Evolutionary conservation across 169 alveolate genomes (phyloP), one percentile per base, ranked within the genome.

Genomic region (Pseudocohnilembus persalinus): DNA sequence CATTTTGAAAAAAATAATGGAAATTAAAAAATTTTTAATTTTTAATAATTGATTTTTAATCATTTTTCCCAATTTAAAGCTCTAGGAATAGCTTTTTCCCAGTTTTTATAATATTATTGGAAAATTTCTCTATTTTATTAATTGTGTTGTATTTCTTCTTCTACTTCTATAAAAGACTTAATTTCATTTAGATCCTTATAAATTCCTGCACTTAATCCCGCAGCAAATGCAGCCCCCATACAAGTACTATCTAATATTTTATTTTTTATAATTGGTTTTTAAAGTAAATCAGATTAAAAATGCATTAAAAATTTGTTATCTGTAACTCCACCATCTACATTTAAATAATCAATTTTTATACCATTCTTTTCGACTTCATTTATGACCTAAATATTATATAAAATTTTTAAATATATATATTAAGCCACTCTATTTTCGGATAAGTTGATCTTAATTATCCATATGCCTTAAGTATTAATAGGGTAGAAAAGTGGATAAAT

Each of bases 251-350:
- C 90, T 49, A 76, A 33, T 28, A 86, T 76, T 63, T 33, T 65
- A 16, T 86, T 72, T 26, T 81, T 30, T 1, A 81, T 94, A 32
- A 97, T 87, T 29, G 89, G 74, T 28, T 91, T 91, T 34, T 93
- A 85, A 28, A 92, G 84, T 29, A 97, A 89, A 85, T 98, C 98
- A 11, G 98, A 93, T 84, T 94, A 91, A 26, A 94, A 88, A 76
- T 97, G 94, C 93, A 96, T 81, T 16, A 97, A 89, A 31, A 93
- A 95, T 29, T 84, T 81, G 89, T 97, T 98, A 77, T 93, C 90
- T 31, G 98, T 91, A 88, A 96, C 87, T 26, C 99, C 99, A 29
- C 99, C 99, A 88, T 97, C 99, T 29, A 97, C 98, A 82, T 92
- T 84, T 76, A 98, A 89, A 80, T 88, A 89, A 4, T 93, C 91